Evolutionary conservation across 1,139 yeast species (phyloP).

Genomic region (Sugiyamaella novakii): DNA sequence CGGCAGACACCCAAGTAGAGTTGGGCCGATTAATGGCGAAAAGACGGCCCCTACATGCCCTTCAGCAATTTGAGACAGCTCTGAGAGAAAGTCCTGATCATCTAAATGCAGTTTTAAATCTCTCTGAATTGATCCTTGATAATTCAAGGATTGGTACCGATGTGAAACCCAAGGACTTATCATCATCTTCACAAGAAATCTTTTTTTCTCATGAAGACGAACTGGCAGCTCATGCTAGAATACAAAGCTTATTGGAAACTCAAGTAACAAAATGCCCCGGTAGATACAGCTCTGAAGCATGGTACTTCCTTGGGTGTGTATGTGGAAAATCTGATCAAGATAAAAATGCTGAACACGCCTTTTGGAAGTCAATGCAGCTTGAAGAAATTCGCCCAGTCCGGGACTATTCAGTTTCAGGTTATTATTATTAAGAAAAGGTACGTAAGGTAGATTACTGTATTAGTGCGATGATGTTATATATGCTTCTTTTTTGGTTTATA

Average conservation of each 20-base stretch:
- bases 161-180: not conserved
- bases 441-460: no score
- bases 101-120: slow-evolving; percentile 65
- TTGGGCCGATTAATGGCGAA: slow-evolving; percentile 53
- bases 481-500: no score
- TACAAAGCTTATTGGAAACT: slow-evolving; percentile 64
- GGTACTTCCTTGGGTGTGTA: slow-evolving; percentile 69
- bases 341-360: slow-evolving; percentile 52
- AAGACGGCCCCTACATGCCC: slow-evolving; percentile 49
- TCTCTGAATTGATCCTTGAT: slow-evolving; percentile 57
- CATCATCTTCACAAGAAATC: slow-evolving; percentile 24
- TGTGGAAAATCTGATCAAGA: slow-evolving; percentile 65
- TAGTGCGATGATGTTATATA: no score
- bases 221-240: slow-evolving; percentile 65
- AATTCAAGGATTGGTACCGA: slow-evolving; percentile 35
- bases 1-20: slow-evolving; percentile 55
- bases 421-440: slow-evolving; percentile 5
- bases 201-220: slow-evolving; percentile 55
- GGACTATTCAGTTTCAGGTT: slow-evolving; percentile 35
- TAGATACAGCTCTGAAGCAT: slow-evolving; percentile 63
- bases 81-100: slow-evolving; percentile 56
- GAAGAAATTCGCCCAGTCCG: slow-evolving; percentile 72
- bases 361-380: slow-evolving; percentile 68
- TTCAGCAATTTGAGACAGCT: slow-evolving; percentile 70
- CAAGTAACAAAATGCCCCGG: slow-evolving; percentile 57